Percentiles rank a stretch among this genome's conserved stretches.
phyloP scores from a whole-genome alignment of 768 basidiomycete genomes.

The Clitopilus hobsonii region DNA sequence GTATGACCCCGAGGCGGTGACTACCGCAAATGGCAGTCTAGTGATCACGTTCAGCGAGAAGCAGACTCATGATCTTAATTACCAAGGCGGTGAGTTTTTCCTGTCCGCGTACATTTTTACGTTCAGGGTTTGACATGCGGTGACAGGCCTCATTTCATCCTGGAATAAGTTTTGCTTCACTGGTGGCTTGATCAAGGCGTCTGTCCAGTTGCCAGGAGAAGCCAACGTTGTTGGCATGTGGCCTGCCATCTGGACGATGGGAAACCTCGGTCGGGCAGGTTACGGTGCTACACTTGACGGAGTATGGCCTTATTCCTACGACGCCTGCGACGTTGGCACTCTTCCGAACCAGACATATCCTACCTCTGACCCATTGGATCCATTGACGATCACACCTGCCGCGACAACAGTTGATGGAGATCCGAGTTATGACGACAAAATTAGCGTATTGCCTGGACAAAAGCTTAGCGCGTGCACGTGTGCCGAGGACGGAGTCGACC shows the following conservation, averaged over 20 bases:
- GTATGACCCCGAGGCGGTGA: conserved; percentile 78
- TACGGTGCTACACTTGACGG: conserved; percentile 84
- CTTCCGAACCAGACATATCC: conserved; percentile 61
- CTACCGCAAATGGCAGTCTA: conserved; percentile 66
- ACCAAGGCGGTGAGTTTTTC: conserved; percentile 48
- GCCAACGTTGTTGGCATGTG: conserved; percentile 63
- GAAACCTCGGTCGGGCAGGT: conserved; percentile 65
- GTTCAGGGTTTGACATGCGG: conserved; percentile 24
- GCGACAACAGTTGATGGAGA: conserved; percentile 60
- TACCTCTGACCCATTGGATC: conserved; percentile 31
- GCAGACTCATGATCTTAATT: conserved; percentile 58
- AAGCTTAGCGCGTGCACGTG: conserved; percentile 82
- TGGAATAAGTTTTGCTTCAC: conserved; percentile 87
- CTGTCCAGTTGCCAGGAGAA: conserved; percentile 56
- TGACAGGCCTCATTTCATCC: conserved; percentile 35
- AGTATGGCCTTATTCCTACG: conserved; percentile 79
- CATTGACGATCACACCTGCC: conserved; percentile 37
- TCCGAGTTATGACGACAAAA: conserved; percentile 22
- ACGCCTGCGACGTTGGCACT: conserved; percentile 79
- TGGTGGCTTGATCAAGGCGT: conserved; percentile 64
- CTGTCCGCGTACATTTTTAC: conserved; percentile 5
- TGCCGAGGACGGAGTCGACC: conserved; percentile 52
- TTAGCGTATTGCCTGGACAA: conserved; percentile 77
- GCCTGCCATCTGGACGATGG: conserved; percentile 80
- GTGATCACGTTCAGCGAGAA: conserved; percentile 63